These are phyloP conservation scores for Tetraselmis striata DNA, from an alignment of 139 green algal species.

Conservation along the genomic window DNA sequence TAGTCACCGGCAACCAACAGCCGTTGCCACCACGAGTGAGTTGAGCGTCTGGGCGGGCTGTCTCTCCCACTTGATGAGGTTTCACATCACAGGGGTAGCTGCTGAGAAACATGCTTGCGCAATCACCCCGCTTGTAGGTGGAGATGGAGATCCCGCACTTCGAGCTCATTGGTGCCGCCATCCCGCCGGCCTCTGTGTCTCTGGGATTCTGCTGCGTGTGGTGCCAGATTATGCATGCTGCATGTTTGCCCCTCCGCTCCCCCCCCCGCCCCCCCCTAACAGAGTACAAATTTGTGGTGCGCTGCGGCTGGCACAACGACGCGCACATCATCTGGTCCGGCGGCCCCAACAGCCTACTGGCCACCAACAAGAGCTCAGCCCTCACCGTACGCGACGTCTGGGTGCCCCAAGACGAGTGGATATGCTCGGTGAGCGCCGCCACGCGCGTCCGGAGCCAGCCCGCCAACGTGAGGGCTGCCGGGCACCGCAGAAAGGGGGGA, in stretches of 20 bases:
- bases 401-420: background rate
- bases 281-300: background rate
- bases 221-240: no score
- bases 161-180: background rate
- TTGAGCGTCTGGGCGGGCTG: no score
- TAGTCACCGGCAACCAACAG: no score
- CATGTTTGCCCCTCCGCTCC: background rate
- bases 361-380: background rate
- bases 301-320: background rate
- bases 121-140: no score
- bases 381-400: background rate
- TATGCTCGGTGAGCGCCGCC: background rate
- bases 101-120: no score
- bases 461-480: no score
- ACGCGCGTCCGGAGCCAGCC: background rate
- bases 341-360: background rate
- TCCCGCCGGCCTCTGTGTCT: no score
- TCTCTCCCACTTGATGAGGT: no score
- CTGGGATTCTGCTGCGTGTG: no score
- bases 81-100: no score
- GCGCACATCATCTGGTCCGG: background rate
- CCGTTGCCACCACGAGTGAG: no score
- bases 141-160: background rate
- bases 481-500: no score
- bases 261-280: background rate